Conservation (phyloP, 129 eudicot species). For the Flaveria trinervia region DNA sequence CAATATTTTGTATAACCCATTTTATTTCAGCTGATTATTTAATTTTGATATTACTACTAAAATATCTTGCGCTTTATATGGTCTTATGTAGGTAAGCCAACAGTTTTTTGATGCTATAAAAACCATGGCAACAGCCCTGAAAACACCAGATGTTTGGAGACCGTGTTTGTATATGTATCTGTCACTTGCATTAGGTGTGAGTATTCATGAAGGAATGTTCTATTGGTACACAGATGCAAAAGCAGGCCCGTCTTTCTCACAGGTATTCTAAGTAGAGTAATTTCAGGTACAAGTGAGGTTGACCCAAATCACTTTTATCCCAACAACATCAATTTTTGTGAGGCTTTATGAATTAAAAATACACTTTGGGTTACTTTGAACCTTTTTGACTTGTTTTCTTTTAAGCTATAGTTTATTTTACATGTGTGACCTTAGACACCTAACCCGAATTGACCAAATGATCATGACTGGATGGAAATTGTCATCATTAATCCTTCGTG, state of each 20-base stretch:
- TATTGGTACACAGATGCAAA: slow-evolving; percentile 90
- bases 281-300: not conserved
- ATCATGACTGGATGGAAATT: too few relatives aligned
- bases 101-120: slow-evolving; percentile 66
- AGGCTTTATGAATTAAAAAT: too few relatives aligned
- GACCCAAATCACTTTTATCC: not conserved
- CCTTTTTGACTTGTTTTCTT: too few relatives aligned
- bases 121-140: slow-evolving; percentile 76
- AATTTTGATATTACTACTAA: not conserved
- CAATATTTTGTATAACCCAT: not conserved
- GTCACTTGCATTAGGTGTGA: slow-evolving; percentile 69
- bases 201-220: slow-evolving; percentile 92
- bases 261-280: slow-evolving; percentile 45
- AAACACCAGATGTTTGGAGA: slow-evolving; percentile 80
- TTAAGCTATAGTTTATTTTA: too few relatives aligned
- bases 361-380: too few relatives aligned
- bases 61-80: not conserved
- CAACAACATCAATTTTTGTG: not conserved
- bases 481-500: not conserved
- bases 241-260: slow-evolving; percentile 76
- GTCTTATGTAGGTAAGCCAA: slow-evolving; percentile 54
- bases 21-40: not conserved
- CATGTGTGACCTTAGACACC: too few relatives aligned
- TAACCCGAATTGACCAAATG: too few relatives aligned
- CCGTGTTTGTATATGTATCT: slow-evolving; percentile 93